Base-by-base conservation (phyloP, 1,284 basidiomycete genomes). In the Apiotrichum laibachii region DNA sequence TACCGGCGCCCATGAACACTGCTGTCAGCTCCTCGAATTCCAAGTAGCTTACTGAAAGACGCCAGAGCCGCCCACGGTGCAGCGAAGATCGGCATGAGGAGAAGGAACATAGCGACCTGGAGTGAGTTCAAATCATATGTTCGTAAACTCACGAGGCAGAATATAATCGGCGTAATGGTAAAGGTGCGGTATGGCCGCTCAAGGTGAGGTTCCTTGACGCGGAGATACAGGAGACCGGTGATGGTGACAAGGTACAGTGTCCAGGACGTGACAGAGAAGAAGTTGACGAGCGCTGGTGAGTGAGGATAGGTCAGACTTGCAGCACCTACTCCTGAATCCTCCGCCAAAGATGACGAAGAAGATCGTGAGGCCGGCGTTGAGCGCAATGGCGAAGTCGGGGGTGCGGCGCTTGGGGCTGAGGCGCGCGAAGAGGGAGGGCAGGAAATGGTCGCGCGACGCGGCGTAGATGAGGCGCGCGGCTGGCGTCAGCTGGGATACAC, bases 71-170 rank as follows among this genome's bases (percentile, higher is more conserved):
- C 89, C 26, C 88, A 77, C 1, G 95, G 96, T 16, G 94, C 93
- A 2, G 92, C 92, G 60, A 96, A 89, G 54, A 96, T 84, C 4
- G 94, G 94, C 91, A 99, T 97, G 68, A 89, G 87, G 7, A 99
- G 80, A 53, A 99, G 81, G 79, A 98, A 98, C 60, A 96, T 79
- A 2, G 93, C 91, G 21, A 94, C 87, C 86, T 90, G 55, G 6
- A 5, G 45, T 68, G 54, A 67, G 62, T 65, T 39, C 66, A 47
- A 19, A 62, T 54, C 40, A 60, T 59, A 37, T 21, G 9, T 2
- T 62, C 66, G 44, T 64, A 12, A 37, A 79, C 87, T 70, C 70
- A 92, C 91, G 9, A 84, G 86, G 66, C 93, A 95, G 77, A 99
- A 99, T 6, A 84, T 85, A 34, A 99, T 81, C 0, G 95, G 95